These are phyloP conservation scores for Cystobasidium sp. DNA, from an alignment of 1,284 basidiomycete species.

Conservation along the genomic window DNA sequence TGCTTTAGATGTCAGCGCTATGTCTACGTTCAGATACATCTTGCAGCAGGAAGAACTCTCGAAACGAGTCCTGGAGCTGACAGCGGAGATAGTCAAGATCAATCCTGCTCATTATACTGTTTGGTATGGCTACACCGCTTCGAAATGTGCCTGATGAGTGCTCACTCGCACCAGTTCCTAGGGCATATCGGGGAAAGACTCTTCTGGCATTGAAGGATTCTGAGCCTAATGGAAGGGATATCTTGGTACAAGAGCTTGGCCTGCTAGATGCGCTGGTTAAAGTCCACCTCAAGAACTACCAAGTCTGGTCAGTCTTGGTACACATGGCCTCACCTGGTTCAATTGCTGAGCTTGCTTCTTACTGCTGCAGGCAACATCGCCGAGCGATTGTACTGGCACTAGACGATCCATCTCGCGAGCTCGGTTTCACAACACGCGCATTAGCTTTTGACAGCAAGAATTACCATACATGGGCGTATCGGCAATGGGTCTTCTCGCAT, in stretches of 20 bases:
- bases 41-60: conserved; percentile 75
- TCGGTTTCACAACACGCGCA: conserved; percentile 74
- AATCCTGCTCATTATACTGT: conserved; percentile 94
- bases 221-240: conserved; percentile 57
- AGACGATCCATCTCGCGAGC: conserved; percentile 66
- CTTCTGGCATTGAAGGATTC: conserved; percentile 66
- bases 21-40: conserved; percentile 85
- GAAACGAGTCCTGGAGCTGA: conserved; percentile 77
- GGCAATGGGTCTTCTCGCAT: conserved; percentile 86
- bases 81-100: conserved; percentile 78
- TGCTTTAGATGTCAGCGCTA: conserved; percentile 80
- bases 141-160: neutral
- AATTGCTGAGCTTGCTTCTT: neutral
- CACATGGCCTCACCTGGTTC: neutral
- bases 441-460: conserved; percentile 82
- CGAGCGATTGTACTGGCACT: conserved; percentile 69
- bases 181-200: conserved; percentile 91
- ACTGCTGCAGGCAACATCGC: conserved; percentile 71
- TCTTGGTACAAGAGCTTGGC: conserved; percentile 71
- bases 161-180: conserved; percentile 54
- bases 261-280: conserved; percentile 83
- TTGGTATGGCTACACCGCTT: conserved; percentile 64
- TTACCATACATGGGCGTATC: conserved; percentile 94
- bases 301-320: conserved; percentile 72
- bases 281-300: conserved; percentile 85